Evolutionary conservation across 495 filamentous ascomycete species (phyloP).

Genomic region (Hyaloscypha hepaticicola): DNA sequence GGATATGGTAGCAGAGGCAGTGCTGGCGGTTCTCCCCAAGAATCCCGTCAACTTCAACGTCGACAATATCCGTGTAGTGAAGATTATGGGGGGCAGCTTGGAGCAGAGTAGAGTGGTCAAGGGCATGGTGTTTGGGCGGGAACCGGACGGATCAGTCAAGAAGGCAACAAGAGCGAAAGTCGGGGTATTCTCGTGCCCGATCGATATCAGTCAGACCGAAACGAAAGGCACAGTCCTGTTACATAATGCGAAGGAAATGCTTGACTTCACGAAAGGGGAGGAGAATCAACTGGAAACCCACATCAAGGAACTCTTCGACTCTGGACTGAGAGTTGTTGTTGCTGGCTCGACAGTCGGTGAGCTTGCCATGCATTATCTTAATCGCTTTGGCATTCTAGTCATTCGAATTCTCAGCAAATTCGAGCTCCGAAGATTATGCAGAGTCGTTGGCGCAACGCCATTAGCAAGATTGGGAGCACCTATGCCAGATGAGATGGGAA

Average conservation of each 20-base stretch:
- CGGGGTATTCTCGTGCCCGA: slow-evolving; percentile 92
- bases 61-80: slow-evolving; percentile 98
- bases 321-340: slow-evolving; percentile 86
- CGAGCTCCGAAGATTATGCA: slow-evolving; percentile 88
- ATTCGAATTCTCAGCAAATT: slow-evolving; percentile 99
- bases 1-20: slow-evolving; percentile 84
- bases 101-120: slow-evolving; percentile 92
- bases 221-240: slow-evolving; percentile 99
- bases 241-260: slow-evolving; percentile 97
- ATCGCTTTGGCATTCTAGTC: slow-evolving; percentile 91
- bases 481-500: slow-evolving; percentile 99
- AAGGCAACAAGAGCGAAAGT: slow-evolving; percentile 92
- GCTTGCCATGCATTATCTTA: slow-evolving; percentile 94
- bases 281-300: slow-evolving; percentile 84
- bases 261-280: slow-evolving; percentile 97
- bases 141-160: slow-evolving; percentile 88
- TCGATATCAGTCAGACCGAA: slow-evolving; percentile 95
- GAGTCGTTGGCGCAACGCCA: slow-evolving; percentile 94
- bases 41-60: slow-evolving; percentile 99
- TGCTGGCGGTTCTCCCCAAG: slow-evolving; percentile 92
- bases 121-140: slow-evolving; percentile 96
- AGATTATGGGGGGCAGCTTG: slow-evolving; percentile 97
- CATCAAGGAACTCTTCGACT: slow-evolving; percentile 95
- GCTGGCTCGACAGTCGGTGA: slow-evolving; percentile 91
- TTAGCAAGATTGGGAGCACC: slow-evolving; percentile 93